Evolutionary conservation across 805 yeast species (phyloP), one percentile per base, ranked within the genome.

Genomic region (Saccharomyces paradoxus): DNA sequence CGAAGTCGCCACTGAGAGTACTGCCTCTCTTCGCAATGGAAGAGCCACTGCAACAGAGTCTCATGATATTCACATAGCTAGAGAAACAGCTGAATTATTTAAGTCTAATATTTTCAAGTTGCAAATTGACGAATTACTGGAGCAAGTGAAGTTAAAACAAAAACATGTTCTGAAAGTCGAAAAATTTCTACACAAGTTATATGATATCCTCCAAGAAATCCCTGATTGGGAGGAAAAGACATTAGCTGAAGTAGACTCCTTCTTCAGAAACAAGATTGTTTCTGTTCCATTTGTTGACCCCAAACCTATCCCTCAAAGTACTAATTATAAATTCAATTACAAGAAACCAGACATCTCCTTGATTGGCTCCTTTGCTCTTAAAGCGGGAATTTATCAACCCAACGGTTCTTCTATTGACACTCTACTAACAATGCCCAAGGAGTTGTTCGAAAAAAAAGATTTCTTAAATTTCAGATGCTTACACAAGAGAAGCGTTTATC

Each of bases 41-140:
- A 41, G 13, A n/a, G 29, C 41, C 10, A 46, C 49, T 17, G 53
- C 50, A 22, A 64, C 67, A 22, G 62, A 65, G 22, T 83, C 94
- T 0, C 91, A 89, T 61, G 97, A 94, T 55, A 83, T 92, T 49
- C 96, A 92, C 63, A 79, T 87, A 2, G 96, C 97, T 0, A 80
- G 96, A 63, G 97, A 91, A 69, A 88, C 97, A 0, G 94, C 96
- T 0, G 97, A 91, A 69, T 74, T 92, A 49, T 94, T 91, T 81
- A 89, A 91, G 66, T 89, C 97, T 8, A 94, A 91, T 71, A 90
- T 94, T 53, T 92, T 94, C 82, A 94, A 94, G 70, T 72, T 94
- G 55, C 96, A 94, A 73, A 90, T 94, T 57, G 98, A 91, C 71
- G 98, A 91, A 67, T 75, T 94, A 46, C 74, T 94, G 61, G 81